Evolutionary conservation across 768 basidiomycete species (phyloP).

Genomic region (Lanmaoa rubissima): DNA sequence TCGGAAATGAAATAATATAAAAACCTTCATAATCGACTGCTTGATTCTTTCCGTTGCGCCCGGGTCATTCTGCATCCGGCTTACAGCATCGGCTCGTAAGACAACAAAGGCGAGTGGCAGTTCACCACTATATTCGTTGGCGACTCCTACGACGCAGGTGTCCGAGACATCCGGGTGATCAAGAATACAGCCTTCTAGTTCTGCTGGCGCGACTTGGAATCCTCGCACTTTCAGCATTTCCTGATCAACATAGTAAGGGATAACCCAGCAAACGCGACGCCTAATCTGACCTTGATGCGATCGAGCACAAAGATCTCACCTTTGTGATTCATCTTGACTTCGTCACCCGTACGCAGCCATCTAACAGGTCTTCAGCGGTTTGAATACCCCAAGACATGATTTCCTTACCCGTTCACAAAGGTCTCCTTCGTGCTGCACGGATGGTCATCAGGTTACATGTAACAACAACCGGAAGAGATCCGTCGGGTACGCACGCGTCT

Average conservation of each 20-base stretch:
- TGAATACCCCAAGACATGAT: not conserved
- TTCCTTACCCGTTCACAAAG: constrained; percentile 46
- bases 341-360: constrained; percentile 72
- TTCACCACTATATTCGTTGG: constrained; percentile 76
- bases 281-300: constrained; percentile 57
- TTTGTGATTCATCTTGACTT: constrained; percentile 60
- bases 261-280: not conserved
- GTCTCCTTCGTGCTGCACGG: constrained; percentile 56
- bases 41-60: constrained; percentile 37
- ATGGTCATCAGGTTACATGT: constrained; percentile 8
- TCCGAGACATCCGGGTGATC: constrained; percentile 59
- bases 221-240: constrained; percentile 70
- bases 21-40: constrained; percentile 54
- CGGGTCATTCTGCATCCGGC: constrained; percentile 32
- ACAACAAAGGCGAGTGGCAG: constrained; percentile 71
- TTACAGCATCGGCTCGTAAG: constrained; percentile 39
- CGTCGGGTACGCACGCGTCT: constrained; percentile 47
- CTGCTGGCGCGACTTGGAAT: constrained; percentile 61
- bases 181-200: constrained; percentile 64
- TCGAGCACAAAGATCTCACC: constrained; percentile 70
- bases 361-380: constrained; percentile 27
- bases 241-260: constrained; percentile 30
- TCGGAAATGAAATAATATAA: not conserved
- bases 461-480: not conserved
- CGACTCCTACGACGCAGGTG: constrained; percentile 62